These are phyloP conservation scores for Xeromyces bisporus DNA, from an alignment of 495 filamentous ascomycete species.

Conservation along the genomic window DNA sequence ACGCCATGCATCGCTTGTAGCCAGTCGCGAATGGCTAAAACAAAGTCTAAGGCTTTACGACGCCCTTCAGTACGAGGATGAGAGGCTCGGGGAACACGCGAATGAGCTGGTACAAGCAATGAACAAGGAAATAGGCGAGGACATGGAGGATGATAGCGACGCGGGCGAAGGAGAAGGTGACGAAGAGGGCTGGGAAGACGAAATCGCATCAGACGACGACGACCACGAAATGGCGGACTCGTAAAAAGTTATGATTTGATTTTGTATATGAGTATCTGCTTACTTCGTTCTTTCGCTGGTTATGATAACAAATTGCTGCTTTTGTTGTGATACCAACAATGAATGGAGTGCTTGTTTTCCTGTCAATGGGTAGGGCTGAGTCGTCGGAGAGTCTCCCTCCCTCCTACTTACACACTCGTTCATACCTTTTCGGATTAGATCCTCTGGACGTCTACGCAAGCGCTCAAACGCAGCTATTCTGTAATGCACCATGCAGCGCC, in stretches of 20 bases:
- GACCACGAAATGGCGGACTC: conserved; percentile 35
- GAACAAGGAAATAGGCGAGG: conserved; percentile 36
- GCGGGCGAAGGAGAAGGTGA: conserved; percentile 31
- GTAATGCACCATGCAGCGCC: too few species aligned
- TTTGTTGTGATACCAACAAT: conserved; percentile 21
- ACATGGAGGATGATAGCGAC: conserved; percentile 33
- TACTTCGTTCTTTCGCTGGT: background rate
- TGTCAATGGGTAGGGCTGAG: too few species aligned
- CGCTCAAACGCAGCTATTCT: too few species aligned
- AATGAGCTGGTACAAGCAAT: conserved; percentile 41
- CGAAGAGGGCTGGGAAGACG: conserved; percentile 21
- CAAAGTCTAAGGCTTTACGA: conserved; percentile 33
- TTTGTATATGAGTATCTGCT: conserved; percentile 7
- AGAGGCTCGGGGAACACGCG: conserved; percentile 33
- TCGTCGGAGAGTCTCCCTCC: too few species aligned
- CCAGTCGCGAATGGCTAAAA: conserved; percentile 37
- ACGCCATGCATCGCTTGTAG: conserved; percentile 23
- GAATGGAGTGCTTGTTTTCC: background rate
- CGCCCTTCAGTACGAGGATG: conserved; percentile 34
- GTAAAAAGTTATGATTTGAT: conserved; percentile 13
- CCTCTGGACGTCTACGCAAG: too few species aligned
- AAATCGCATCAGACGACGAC: conserved; percentile 27
- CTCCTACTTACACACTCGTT: too few species aligned
- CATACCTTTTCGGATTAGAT: too few species aligned
- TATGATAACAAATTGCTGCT: conserved; percentile 1